A percentile compares a stretch with the other conserved stretches of the same genome.
phyloP scores from a whole-genome alignment of 345 rosid species.

The Hibiscus trionum region DNA sequence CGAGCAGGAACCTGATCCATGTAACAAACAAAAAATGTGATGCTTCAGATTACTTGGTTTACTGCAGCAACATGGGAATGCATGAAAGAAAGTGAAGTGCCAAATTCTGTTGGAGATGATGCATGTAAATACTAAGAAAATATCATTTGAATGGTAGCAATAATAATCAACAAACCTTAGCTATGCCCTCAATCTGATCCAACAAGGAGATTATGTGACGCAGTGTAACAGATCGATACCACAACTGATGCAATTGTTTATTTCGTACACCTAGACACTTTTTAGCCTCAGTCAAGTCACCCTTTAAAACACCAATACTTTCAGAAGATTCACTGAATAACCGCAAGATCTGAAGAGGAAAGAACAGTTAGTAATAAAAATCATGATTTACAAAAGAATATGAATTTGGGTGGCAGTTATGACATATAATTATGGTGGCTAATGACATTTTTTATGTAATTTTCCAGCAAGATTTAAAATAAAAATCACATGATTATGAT shows the following conservation, averaged over 20 bases:
- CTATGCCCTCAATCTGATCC: conserved; percentile 97
- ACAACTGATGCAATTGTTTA: conserved; percentile 93
- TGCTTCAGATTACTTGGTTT: conserved; percentile 3
- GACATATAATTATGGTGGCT: not conserved
- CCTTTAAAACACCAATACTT: conserved; percentile 57
- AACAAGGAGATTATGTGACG: conserved; percentile 89
- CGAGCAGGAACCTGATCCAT: conserved; percentile 45
- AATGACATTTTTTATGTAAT: not conserved
- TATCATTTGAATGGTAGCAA: conserved; percentile 5
- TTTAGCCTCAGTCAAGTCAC: conserved; percentile 88
- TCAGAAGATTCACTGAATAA: conserved; percentile 92
- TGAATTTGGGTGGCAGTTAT: too few relatives aligned
- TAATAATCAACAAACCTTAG: conserved; percentile 58
- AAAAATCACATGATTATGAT: not conserved
- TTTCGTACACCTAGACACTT: conserved; percentile 71
- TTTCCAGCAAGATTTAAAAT: not conserved
- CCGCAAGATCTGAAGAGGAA: conserved; percentile 71
- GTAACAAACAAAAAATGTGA: conserved; percentile 12
- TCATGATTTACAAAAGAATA: too few relatives aligned
- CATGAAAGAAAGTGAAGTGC: conserved; percentile 3
- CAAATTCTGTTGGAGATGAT: conserved; percentile 2
- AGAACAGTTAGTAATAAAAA: not conserved
- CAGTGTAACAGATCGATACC: conserved; percentile 97
- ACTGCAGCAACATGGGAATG: not conserved
- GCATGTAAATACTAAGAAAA: conserved; percentile 7